Evolutionary conservation across 2,329 filamentous ascomycete species (phyloP), one percentile per base, ranked within the genome.

Genomic region (Claviceps sorghi): DNA sequence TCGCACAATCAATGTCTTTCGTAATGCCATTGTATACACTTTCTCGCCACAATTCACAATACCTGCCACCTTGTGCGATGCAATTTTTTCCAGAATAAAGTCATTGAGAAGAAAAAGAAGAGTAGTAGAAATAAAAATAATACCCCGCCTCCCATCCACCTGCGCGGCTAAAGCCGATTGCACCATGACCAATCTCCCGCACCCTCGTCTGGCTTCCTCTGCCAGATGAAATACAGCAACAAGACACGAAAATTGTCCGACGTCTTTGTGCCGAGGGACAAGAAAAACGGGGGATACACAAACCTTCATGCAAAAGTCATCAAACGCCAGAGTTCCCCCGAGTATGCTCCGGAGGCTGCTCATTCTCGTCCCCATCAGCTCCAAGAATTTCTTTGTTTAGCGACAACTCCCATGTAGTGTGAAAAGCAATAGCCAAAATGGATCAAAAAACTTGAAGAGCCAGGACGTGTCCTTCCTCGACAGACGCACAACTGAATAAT

Each of bases 251-350:
- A 52, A 22, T 49, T 30, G 52, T 52, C 49, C 45, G 26, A 41
- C 57, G 56, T 60, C 57, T 53, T 60, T 55, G 60, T 65, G 61
- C 64, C 59, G 10, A 38, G 62, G 63, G 58, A 62, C 8, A 34
- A 34, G 11, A 34, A 11, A 34, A 34, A 34, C 8, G 15, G 15
- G 17, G 36, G 15, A n/a, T 4, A 38, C 60, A 62, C 64, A 60
- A 44, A 51, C 65, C 61, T 62, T 69, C 67, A 65, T 69, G 64
- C 65, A 48, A 55, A 53, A 48, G 44, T 58, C 58, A 50, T 60
- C 52, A 56, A 56, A 48, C 51, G 44, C 46, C 49, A 21, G 5
- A 40, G 36, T 32, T 8, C 36, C 52, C 17, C 10, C 38, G 22
- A 44, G 17, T n/a, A 32, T 44, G 11, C 29, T 50, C 49, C 41